Base-by-base conservation (phyloP, 495 filamentous ascomycete species). In the Glonium stellatum region DNA sequence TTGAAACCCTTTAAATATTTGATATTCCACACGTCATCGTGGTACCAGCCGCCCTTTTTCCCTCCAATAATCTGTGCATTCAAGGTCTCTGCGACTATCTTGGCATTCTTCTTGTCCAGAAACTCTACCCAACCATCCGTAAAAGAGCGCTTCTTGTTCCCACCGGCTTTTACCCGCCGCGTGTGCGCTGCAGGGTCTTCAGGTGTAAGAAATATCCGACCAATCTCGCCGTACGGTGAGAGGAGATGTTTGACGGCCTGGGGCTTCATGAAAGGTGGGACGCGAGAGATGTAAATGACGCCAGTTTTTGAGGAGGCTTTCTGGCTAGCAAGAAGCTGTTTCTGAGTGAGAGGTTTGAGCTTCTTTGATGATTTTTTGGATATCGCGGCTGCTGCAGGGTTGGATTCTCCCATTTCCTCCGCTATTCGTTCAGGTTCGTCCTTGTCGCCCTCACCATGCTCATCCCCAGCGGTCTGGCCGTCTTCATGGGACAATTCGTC, bases 121-220 rank as follows among this genome's bases (percentile, higher is more conserved):
- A 95, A 96, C 67, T 98, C 93, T 18, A 97, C 84, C 93, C 93
- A 98, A 1, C 93, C 93, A 69, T 97, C 95, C 5, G 84, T 85
- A 72, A 87, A 98, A 15, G 78, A 82, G 59, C 87, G 83, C 69
- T 95, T 92, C 72, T 92, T 93, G 72, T 96, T 97, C 23, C 88
- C 87, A n/a, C 88, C 87, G 41, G 76, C 79, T 25, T 78, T 77
- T 8, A 88, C 72, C 13, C 88, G 83, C 31, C 72, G 73, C 52
- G 76, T 73, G 53, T 86, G 84, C 10, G 80, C 75, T 23, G 80
- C 68, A 0, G 82, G 79, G 64, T 91, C 83, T 69, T 91, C 88
- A 5, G 92, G 93, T 0, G 90, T 80, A 0, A 97, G 82, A 73
- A 96, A 98, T 15, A 97, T 84, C 55, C 89, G 86, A 58, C 85